A percentile compares a stretch with the other conserved stretches of the same genome.
Evolutionary conservation across 257 asterid genomes (phyloP).

Genomic region (Penstemon eatonii): DNA sequence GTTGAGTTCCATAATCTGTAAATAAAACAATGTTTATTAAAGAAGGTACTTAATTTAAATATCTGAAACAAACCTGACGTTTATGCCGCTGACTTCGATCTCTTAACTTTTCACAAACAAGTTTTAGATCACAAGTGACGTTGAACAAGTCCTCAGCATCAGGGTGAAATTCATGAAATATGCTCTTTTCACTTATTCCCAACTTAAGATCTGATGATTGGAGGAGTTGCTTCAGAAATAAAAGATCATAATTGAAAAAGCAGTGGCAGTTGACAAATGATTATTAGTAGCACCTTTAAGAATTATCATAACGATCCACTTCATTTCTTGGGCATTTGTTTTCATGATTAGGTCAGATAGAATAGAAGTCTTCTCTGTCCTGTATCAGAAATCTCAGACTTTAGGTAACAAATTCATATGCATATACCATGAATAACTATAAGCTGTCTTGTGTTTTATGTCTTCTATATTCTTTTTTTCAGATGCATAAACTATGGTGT

Average conservation of each 20-base stretch:
- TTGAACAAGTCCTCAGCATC: slow-evolving; percentile 98
- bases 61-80: slow-evolving; percentile 70
- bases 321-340: slow-evolving; percentile 96
- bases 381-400: slow-evolving; percentile 39
- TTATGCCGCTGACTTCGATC: slow-evolving; percentile 88
- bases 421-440: not conserved
- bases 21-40: slow-evolving; percentile 12
- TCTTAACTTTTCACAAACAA: slow-evolving; percentile 78
- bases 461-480: slow-evolving; percentile 7
- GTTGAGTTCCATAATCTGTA: not conserved
- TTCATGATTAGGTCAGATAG: slow-evolving; percentile 79
- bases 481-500: slow-evolving; percentile 5
- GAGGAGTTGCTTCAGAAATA: slow-evolving; percentile 16
- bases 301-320: slow-evolving; percentile 96
- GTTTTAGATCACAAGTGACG: slow-evolving; percentile 91
- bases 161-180: slow-evolving; percentile 96
- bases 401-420: slow-evolving; percentile 29
- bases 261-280: slow-evolving; percentile 13
- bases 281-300: slow-evolving; percentile 65
- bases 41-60: slow-evolving; percentile 16
- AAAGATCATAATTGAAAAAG: not conserved
- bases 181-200: slow-evolving; percentile 92
- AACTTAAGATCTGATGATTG: slow-evolving; percentile 72
- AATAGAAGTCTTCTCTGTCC: slow-evolving; percentile 68
- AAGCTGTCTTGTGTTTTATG: slow-evolving; percentile 16